Base-by-base conservation (phyloP, 306 rosid genomes). In the Albizia julibrissin region DNA sequence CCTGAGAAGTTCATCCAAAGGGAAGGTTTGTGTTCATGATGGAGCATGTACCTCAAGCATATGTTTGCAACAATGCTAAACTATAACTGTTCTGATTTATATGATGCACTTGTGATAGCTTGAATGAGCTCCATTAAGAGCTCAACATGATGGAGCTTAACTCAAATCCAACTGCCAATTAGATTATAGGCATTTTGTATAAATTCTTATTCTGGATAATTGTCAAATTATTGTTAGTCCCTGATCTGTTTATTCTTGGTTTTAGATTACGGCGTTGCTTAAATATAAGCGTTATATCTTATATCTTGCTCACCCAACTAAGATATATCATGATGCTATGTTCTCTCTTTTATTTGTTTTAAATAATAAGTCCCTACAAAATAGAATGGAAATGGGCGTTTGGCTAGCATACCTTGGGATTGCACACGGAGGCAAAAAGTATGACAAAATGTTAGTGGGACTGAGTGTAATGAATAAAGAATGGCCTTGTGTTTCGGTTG, bases 21-120 rank as follows among this genome's bases (percentile, higher is more conserved):
- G 94, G 84, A 92, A 91, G 98, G 99, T 92, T 70, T 78, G 98
- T 76, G 69, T 49, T 75, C 69, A 8, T 22, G 80, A 16, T 54
- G 19, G 58, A 27, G 66, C 67, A 47, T 65, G 7, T 75, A 73
- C 49, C 58, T 54, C 11, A 50, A 46, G n/a, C 49, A 13, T 70
- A 10, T 59, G 29, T n/a, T 52, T 70, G 58, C 58, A 50, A 50
- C 22, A 16, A 50, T 74, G 50, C 50, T 40, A 39, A 54, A 56
- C 15, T 31, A n/a, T 78, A 52, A 82, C 49, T 69, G 66, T 43
- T 64, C 2, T 29, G 43, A 37, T 74, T 33, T 78, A 39, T 52
- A 42, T 49, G 1, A 69, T 80, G 59, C 79, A 80, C 78, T 42
- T 21, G 56, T 75, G 29, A 33, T 42, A 44, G 50, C 61, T 42